These are phyloP conservation scores for Nepenthes alata DNA, from an alignment of 179 eudicot genomes.

Conservation along the genomic window DNA sequence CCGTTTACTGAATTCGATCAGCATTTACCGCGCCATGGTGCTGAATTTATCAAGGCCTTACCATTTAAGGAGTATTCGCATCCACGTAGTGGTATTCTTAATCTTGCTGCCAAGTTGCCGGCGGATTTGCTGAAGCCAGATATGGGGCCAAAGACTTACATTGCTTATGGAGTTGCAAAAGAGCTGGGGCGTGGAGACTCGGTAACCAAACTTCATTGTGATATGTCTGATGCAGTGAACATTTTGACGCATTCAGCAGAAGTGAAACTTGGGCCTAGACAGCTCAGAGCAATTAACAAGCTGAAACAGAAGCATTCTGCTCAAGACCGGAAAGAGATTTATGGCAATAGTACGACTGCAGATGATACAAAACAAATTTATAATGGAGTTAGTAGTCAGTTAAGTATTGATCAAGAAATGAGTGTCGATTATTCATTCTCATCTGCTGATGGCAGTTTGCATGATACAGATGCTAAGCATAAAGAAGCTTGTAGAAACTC, in stretches of 20 bases:
- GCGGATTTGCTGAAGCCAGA: constrained; percentile 41
- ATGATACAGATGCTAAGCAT: neutral
- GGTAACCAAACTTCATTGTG: constrained; percentile 65
- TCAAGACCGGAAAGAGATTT: constrained; percentile 50
- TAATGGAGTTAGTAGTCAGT: constrained; percentile 8
- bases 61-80: constrained; percentile 72
- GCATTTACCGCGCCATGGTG: constrained; percentile 56
- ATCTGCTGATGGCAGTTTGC: neutral
- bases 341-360: constrained; percentile 3
- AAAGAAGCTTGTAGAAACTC: constrained; percentile 5
- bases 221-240: constrained; percentile 78
- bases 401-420: constrained; percentile 1
- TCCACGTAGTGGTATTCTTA: constrained; percentile 36
- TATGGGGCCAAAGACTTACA: constrained; percentile 69
- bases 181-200: constrained; percentile 80
- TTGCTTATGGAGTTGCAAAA: constrained; percentile 54
- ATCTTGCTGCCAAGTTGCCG: constrained; percentile 54
- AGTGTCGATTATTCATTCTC: neutral
- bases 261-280: constrained; percentile 8
- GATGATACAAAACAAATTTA: constrained; percentile 2
- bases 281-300: constrained; percentile 9
- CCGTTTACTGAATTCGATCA: constrained; percentile 50
- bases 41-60: constrained; percentile 48
- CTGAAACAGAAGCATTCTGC: constrained; percentile 38
- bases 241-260: constrained; percentile 55